A percentile compares a stretch with the other conserved stretches of the same genome.
phyloP scores from a whole-genome alignment of 1,284 basidiomycete species.

The Malassezia arunalokei region DNA sequence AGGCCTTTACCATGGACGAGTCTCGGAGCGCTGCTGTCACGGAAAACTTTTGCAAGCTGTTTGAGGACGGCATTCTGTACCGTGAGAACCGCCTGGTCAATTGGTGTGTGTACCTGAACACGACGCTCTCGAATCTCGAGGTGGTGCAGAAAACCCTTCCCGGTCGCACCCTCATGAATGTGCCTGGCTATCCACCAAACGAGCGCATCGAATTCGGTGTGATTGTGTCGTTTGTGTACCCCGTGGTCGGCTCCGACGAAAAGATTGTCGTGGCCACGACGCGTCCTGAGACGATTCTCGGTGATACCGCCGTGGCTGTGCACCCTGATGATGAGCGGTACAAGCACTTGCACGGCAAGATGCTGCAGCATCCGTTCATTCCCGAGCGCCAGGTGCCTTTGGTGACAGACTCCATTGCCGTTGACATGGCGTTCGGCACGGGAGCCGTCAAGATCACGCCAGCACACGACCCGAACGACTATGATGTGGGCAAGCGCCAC shows the following conservation, averaged over 20 bases:
- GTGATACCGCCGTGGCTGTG: conserved; percentile 92
- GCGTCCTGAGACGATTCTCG: conserved; percentile 96
- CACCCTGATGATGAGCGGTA: conserved; percentile 91
- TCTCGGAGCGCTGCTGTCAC: conserved; percentile 60
- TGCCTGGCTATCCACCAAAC: conserved; percentile 85
- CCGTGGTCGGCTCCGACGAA: conserved; percentile 74
- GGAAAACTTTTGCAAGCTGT: conserved; percentile 79
- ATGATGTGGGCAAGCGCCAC: conserved; percentile 81
- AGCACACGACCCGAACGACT: conserved; percentile 97
- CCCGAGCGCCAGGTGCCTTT: conserved; percentile 70
- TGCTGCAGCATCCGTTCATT: conserved; percentile 79
- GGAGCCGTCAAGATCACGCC: conserved; percentile 99
- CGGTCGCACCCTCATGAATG: conserved; percentile 73
- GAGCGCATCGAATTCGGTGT: conserved; percentile 97
- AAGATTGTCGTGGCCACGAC: conserved; percentile 89
- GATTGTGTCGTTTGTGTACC: conserved; percentile 88
- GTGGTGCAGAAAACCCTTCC: conserved; percentile 88
- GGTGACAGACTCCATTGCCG: conserved; percentile 67
- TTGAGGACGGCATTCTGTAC: conserved; percentile 88
- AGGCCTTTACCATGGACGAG: conserved; percentile 90
- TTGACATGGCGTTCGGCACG: conserved; percentile 94
- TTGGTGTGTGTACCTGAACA: conserved; percentile 94
- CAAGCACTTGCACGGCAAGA: conserved; percentile 89
- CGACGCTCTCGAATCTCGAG: conserved; percentile 91
- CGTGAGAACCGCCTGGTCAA: conserved; percentile 94